Conservation (phyloP, 768 basidiomycete genomes). For the Amanita muscaria region DNA sequence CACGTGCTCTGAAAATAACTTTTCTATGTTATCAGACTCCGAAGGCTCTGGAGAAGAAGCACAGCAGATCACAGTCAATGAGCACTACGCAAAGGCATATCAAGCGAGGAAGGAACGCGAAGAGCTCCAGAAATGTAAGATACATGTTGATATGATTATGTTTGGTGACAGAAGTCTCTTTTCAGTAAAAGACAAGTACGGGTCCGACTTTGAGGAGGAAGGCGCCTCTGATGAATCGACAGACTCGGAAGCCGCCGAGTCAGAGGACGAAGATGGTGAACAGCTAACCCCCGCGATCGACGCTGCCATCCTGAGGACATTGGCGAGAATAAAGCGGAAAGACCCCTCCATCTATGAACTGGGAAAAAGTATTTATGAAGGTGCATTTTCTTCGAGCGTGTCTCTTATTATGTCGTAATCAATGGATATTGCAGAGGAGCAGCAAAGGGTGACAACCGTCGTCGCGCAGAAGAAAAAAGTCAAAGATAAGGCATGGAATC, state of each 20-base stretch:
- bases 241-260: constrained; percentile 71
- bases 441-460: constrained; percentile 34
- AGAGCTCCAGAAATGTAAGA: constrained; percentile 69
- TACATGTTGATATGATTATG: not conserved
- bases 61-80: constrained; percentile 24
- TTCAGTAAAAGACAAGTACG: constrained; percentile 82
- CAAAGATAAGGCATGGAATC: constrained; percentile 46
- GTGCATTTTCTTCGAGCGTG: constrained; percentile 27
- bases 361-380: constrained; percentile 67
- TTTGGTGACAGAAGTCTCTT: not conserved
- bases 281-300: constrained; percentile 91
- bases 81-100: constrained; percentile 63
- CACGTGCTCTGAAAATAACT: not conserved
- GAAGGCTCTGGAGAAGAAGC: constrained; percentile 14
- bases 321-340: constrained; percentile 73
- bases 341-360: constrained; percentile 81
- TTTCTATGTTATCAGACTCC: constrained; percentile 17
- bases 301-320: constrained; percentile 86
- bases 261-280: constrained; percentile 91
- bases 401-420: not conserved
- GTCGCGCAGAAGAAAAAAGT: constrained; percentile 18
- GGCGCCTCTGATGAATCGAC: constrained; percentile 39
- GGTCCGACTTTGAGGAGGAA: constrained; percentile 55
- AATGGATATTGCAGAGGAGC: constrained; percentile 46
- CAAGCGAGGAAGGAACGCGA: constrained; percentile 79